A percentile compares a stretch with the other conserved stretches of the same genome.
Evolutionary conservation across 495 filamentous ascomycete genomes (phyloP).

Genomic region (Pyrenula aspistea): DNA sequence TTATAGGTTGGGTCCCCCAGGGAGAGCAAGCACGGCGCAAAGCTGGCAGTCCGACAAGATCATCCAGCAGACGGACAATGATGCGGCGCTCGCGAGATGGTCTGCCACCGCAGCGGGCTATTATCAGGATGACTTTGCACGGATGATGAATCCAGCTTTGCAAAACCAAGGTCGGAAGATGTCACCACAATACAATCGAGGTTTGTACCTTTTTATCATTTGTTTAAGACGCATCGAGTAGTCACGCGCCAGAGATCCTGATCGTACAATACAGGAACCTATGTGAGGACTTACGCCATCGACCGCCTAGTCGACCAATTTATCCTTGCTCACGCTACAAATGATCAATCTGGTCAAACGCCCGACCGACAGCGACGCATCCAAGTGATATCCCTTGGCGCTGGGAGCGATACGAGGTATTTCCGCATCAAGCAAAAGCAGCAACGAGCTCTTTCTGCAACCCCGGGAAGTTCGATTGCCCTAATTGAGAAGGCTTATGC

Average conservation of each 20-base stretch:
- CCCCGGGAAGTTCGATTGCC: background rate
- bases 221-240: background rate
- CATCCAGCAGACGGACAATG: conserved; percentile 82
- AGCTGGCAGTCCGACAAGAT: conserved; percentile 35
- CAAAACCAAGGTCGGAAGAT: conserved; percentile 27
- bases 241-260: conserved; percentile 1
- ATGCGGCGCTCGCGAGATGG: conserved; percentile 77
- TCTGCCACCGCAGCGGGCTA: conserved; percentile 86
- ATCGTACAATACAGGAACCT: conserved; percentile 53
- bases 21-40: background rate
- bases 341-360: background rate
- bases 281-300: conserved; percentile 79
- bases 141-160: conserved; percentile 40
- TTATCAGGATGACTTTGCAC: conserved; percentile 69
- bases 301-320: conserved; percentile 68
- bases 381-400: conserved; percentile 89
- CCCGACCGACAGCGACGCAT: conserved; percentile 24
- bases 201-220: conserved; percentile 30
- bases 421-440: conserved; percentile 43
- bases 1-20: conserved; percentile 11
- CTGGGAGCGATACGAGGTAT: conserved; percentile 82
- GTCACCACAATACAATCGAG: conserved; percentile 91
- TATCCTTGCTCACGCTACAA: conserved; percentile 27
- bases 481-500: conserved; percentile 4
- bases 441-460: background rate